Evolutionary conservation across 139 green algal genomes (phyloP).

Genomic region (Closterium sp.): DNA sequence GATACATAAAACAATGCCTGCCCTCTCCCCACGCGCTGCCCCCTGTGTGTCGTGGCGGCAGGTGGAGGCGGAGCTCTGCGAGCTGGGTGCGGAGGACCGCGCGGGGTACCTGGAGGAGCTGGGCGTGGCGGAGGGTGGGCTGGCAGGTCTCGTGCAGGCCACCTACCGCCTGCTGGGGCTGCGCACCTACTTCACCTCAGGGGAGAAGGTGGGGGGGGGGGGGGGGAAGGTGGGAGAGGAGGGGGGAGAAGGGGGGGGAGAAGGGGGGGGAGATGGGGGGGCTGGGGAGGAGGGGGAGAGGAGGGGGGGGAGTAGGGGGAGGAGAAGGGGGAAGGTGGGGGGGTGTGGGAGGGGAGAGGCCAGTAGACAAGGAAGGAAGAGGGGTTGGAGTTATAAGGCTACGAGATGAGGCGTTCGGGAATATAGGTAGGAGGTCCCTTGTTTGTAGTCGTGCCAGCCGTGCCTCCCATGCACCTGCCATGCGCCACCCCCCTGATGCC

Average conservation of each 20-base stretch:
- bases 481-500: too few relatives aligned
- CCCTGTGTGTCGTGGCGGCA: too few relatives aligned
- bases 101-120: slow-evolving; percentile 84
- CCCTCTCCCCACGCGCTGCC: too few relatives aligned
- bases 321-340: background rate
- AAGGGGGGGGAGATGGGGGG: too few relatives aligned
- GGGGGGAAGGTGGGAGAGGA: slow-evolving; percentile 52
- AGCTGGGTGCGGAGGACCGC: slow-evolving; percentile 81
- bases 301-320: background rate
- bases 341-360: background rate
- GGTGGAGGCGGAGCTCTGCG: slow-evolving; percentile 89
- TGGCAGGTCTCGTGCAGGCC: slow-evolving; percentile 62
- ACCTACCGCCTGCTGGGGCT: slow-evolving; percentile 86
- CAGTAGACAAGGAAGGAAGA: background rate
- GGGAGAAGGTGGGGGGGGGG: slow-evolving; percentile 92
- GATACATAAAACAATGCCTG: background rate
- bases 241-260: too few relatives aligned
- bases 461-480: background rate
- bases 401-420: background rate
- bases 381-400: background rate
- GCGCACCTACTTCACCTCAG: slow-evolving; percentile 96
- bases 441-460: too few relatives aligned
- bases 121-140: slow-evolving; percentile 77
- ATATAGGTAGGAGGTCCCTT: too few relatives aligned
- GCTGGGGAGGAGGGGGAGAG: background rate